A percentile compares a stretch with the other conserved stretches of the same genome.
These are phyloP conservation scores for Pestalotiopsis sp. DNA, from an alignment of 2,329 filamentous ascomycete genomes.

Conservation along the genomic window DNA sequence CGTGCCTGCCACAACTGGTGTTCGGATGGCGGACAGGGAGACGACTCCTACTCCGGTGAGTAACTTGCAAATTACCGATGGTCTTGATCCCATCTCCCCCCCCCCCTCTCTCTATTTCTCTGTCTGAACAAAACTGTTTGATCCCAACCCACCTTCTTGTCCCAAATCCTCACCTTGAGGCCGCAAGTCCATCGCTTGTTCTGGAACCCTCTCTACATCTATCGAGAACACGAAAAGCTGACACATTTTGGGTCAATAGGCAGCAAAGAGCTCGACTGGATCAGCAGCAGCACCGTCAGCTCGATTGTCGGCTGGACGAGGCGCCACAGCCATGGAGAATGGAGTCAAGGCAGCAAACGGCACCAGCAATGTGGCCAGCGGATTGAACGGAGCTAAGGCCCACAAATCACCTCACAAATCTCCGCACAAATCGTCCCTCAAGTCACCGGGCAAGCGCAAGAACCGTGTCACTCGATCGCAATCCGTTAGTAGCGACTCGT, in stretches of 20 bases:
- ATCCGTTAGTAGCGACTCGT: slow-evolving; percentile 34
- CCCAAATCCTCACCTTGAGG: too few species aligned
- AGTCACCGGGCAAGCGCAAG: slow-evolving; percentile 21
- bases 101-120: too few species aligned
- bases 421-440: slow-evolving; percentile 20
- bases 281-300: background rate
- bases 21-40: background rate
- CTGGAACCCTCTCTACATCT: too few species aligned
- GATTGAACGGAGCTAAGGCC: slow-evolving; percentile 9
- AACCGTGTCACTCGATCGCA: slow-evolving; percentile 24
- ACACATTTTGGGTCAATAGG: too few species aligned
- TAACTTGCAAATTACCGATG: background rate
- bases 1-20: background rate
- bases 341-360: background rate
- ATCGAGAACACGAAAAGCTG: too few species aligned
- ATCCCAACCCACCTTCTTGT: too few species aligned
- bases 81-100: too few species aligned
- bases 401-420: slow-evolving; percentile 21
- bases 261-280: too few species aligned
- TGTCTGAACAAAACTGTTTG: too few species aligned
- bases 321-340: background rate
- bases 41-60: slow-evolving; percentile 3
- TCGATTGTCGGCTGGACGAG: background rate
- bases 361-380: background rate
- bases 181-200: too few species aligned